Conservation (phyloP, 139 green algal species). For the Coccomyxa sp. region DNA sequence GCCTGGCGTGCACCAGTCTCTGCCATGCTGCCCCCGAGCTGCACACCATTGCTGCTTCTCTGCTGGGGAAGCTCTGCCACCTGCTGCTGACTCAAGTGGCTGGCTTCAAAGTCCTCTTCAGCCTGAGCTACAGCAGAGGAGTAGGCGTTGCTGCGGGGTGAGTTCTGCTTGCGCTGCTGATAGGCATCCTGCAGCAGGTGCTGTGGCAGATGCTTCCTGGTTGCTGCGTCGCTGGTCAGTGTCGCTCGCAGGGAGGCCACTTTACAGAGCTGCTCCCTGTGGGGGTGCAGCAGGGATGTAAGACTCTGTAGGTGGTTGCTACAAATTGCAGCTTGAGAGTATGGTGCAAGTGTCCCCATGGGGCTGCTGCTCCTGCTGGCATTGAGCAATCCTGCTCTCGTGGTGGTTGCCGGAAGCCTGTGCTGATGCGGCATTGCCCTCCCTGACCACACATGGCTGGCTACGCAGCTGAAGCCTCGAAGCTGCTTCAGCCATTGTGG, state of each 20-base stretch:
- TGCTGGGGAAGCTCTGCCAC: background rate
- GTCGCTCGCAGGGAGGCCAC: background rate
- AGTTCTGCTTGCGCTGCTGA: background rate
- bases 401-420: background rate
- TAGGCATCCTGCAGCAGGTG: too few relatives aligned
- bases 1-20: background rate
- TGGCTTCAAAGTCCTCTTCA: background rate
- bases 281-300: background rate
- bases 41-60: background rate
- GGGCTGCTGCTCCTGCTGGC: background rate
- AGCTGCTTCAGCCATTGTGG: too few relatives aligned
- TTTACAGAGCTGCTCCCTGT: background rate
- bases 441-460: background rate
- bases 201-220: background rate
- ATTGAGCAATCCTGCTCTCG: background rate
- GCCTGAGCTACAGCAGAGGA: too few relatives aligned
- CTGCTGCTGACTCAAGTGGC: background rate
- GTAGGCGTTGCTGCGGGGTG: background rate
- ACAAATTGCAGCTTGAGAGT: background rate
- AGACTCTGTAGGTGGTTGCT: background rate
- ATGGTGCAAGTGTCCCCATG: background rate
- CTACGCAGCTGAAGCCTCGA: background rate
- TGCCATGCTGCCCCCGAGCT: background rate
- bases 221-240: background rate
- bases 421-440: background rate